Evolutionary conservation across 345 rosid species (phyloP).

Genomic region (Brassica rapa): DNA sequence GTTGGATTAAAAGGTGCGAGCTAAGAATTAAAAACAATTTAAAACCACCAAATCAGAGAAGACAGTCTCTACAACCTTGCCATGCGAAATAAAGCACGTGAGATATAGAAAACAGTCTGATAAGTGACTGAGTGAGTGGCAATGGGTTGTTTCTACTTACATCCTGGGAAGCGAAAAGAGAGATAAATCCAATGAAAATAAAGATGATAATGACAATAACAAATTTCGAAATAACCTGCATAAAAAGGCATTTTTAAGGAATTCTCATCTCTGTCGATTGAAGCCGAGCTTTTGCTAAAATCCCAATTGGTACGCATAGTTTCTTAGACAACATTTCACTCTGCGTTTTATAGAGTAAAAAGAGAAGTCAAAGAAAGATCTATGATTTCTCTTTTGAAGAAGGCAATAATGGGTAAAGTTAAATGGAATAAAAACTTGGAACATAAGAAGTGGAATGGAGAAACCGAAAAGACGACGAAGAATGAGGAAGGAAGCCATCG

Average conservation of each 20-base stretch:
- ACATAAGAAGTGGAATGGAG: too few species aligned
- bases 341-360: too few species aligned
- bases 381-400: too few species aligned
- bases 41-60: neutral
- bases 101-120: neutral
- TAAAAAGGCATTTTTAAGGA: too few species aligned
- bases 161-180: neutral
- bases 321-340: too few species aligned
- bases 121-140: neutral
- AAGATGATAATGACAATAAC: neutral
- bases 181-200: neutral
- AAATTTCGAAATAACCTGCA: too few species aligned
- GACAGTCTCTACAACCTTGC: neutral
- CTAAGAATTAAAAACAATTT: constrained; percentile 34
- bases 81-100: neutral
- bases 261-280: neutral
- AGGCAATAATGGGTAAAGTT: too few species aligned
- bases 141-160: neutral
- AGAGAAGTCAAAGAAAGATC: too few species aligned
- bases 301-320: too few species aligned
- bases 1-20: constrained; percentile 81
- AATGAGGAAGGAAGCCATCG: neutral
- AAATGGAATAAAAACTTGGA: too few species aligned
- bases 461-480: too few species aligned
- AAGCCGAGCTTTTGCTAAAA: too few species aligned